A percentile compares a stretch with the other conserved stretches of the same genome.
Evolutionary conservation across 805 yeast species (phyloP).

Genomic region (Brettanomyces nanus): DNA sequence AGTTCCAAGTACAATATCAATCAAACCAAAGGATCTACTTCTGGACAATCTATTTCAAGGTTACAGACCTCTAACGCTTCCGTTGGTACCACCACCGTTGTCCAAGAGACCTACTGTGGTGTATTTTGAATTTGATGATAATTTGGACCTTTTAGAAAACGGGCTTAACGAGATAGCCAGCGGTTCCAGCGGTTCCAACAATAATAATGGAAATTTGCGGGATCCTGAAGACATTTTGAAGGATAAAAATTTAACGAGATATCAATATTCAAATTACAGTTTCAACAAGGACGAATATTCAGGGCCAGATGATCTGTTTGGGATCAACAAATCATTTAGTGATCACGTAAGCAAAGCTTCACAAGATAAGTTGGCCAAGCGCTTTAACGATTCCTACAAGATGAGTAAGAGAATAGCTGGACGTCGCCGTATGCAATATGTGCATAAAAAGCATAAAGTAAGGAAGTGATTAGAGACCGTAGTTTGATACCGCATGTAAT

Average conservation of each 20-base stretch:
- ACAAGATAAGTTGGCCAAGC: neutral
- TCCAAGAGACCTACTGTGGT: conserved; percentile 19
- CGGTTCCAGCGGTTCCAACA: neutral
- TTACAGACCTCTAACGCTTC: conserved; percentile 27
- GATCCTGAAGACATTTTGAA: conserved; percentile 5
- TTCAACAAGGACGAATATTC: conserved; percentile 15
- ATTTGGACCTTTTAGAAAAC: conserved; percentile 1
- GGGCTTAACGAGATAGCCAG: neutral
- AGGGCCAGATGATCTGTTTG: conserved; percentile 15
- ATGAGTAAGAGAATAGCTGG: neutral
- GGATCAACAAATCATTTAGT: conserved; percentile 6
- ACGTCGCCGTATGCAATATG: neutral
- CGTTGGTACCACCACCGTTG: conserved; percentile 19
- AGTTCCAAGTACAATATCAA: conserved; percentile 26
- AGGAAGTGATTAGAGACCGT: too few species aligned
- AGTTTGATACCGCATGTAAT: too few species aligned
- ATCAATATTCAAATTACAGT: conserved; percentile 18
- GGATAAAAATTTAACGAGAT: conserved; percentile 16
- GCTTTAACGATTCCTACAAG: neutral
- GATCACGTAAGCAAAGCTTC: neutral
- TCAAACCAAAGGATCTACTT: conserved; percentile 26
- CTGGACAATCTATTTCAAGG: conserved; percentile 29
- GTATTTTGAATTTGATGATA: conserved; percentile 27
- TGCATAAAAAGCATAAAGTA: neutral
- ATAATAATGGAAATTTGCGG: neutral